Base-by-base conservation (phyloP, 1,284 basidiomycete species). In the Sutorius eximius region DNA sequence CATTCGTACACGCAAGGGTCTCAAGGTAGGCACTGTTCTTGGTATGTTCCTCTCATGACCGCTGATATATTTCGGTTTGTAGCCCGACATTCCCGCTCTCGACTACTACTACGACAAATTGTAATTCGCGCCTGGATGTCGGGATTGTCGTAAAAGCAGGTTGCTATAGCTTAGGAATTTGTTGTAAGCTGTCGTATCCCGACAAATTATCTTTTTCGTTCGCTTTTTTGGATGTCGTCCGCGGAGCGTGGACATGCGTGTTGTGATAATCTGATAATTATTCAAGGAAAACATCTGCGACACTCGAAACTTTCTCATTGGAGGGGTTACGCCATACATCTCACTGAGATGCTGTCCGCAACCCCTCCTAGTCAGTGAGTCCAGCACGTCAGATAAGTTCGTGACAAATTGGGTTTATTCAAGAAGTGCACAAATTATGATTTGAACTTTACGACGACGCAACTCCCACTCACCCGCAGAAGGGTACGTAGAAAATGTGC, bases 71-170 rank as follows among this genome's bases (percentile, higher is more conserved):
- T 41, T 53, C 42, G 60, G 16, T 44, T 50, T 20, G 2, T 59
- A 91, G 88, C 86, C 89, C 63, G 93, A 95, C 15, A 88, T 95
- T 56, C 94, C 93, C 53, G 46, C 86, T 54, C 82, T 93, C 63
- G 93, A 95, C 71, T 84, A 81, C 51, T 96, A 92, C 81, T 95
- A 95, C 80, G 93, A 95, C 85, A 95, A 95, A 81, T 78, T 85
- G 63, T 85, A 79, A 63, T 51, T 46, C 41, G 15, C 34, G 18
- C 44, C 8, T 47, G 33, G 40, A 53, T 51, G 42, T 38, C n/a
- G n/a, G 41, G 47, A 43, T 48, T 48, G 11, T 41, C 57, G 37
- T 54, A 27, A 48, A 45, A 59, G 41, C 46, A 51, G 53, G 49
- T 50, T 56, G 52, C 44, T 49, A 51, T 52, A 18, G 20, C 27